Base-by-base conservation (phyloP, 345 rosid species). In the Brassica incana region DNA sequence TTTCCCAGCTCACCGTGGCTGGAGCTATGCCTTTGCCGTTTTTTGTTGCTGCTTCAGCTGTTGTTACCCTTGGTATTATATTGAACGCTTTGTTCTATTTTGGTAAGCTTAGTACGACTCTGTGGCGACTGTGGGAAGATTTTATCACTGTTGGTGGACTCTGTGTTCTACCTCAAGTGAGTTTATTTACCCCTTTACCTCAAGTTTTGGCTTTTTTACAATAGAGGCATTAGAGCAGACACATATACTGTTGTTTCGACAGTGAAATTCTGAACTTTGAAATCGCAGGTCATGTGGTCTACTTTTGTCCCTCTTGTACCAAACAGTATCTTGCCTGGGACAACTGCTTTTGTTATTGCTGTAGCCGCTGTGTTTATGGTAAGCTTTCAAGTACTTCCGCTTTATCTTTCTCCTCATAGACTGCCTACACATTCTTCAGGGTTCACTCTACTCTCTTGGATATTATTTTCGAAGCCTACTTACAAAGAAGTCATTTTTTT, bases 71-170 rank as follows among this genome's bases (percentile, higher is more conserved):
- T 2, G 98, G 97, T 80, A 82, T 94, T 14, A 45, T 87, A n/a
- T 60, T 90, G 27, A 92, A 90, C 80, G 85, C 81, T 82, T 76
- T 86, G 73, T 79, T 84, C 71, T 94, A 88, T 74, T 86, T 85
- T 52, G 85, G 79, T 56, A 80, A 80, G 87, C 87, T 94, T 54
- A 86, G 75, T 72, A 29, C 81, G 6, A 63, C 75, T 25, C 16
- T 92, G 20, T 94, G 98, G 97, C 78, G 62, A 67, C 74, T 90
- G 8, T 94, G 98, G 98, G 95, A 92, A 76, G 98, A 94, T 78
- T 86, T 92, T 82, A 88, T 78, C 30, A 91, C 98, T 64, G 72
- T 92, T 23, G 91, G 90, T 72, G 98, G 97, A 35, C 77, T 92
- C 61, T 85, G 91, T 1, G 89, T 83, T 60, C 97, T 92, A 74